Evolutionary conservation across 1,284 basidiomycete species (phyloP).

Genomic region (Apiotrichum akiyoshidainum): DNA sequence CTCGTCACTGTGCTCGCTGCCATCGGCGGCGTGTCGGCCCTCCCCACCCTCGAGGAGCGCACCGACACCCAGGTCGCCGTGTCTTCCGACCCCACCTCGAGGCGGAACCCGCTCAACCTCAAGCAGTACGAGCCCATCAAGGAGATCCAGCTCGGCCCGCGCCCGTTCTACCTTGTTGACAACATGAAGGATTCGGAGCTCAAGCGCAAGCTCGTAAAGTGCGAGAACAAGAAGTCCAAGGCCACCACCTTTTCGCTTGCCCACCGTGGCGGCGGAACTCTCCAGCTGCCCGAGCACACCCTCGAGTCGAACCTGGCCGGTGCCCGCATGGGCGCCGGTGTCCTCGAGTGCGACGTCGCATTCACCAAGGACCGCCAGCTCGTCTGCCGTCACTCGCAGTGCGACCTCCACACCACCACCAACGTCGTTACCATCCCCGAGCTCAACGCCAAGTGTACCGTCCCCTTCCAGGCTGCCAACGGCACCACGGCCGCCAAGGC

Average conservation of each 20-base stretch:
- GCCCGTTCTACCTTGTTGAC: slow-evolving; percentile 24
- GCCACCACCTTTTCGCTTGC: slow-evolving; percentile 13
- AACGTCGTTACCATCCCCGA: slow-evolving; percentile 21
- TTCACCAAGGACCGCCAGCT: slow-evolving; percentile 25
- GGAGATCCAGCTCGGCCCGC: slow-evolving; percentile 21
- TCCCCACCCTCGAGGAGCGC: not conserved
- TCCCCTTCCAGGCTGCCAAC: slow-evolving; percentile 19
- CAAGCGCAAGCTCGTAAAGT: slow-evolving; percentile 21
- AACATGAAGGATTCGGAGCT: slow-evolving; percentile 20
- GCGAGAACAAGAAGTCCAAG: slow-evolving; percentile 5
- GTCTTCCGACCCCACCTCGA: not conserved
- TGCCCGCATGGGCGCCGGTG: slow-evolving; percentile 24
- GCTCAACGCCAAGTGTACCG: slow-evolving; percentile 18
- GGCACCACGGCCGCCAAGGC: slow-evolving; percentile 11
- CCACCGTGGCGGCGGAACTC: slow-evolving; percentile 23
- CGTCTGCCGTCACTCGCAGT: slow-evolving; percentile 25
- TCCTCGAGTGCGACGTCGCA: slow-evolving; percentile 26
- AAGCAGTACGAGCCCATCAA: slow-evolving; percentile 10
- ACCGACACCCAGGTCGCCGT: no score
- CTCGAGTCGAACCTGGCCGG: slow-evolving; percentile 20
- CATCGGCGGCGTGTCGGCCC: not conserved
- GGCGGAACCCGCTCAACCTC: slow-evolving; percentile 4
- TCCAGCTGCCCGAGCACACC: slow-evolving; percentile 27
- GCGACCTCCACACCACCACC: slow-evolving; percentile 26
- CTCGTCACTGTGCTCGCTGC: not conserved